Conservation (phyloP, 169 alveolate species). For the Toxoplasma gondii region DNA sequence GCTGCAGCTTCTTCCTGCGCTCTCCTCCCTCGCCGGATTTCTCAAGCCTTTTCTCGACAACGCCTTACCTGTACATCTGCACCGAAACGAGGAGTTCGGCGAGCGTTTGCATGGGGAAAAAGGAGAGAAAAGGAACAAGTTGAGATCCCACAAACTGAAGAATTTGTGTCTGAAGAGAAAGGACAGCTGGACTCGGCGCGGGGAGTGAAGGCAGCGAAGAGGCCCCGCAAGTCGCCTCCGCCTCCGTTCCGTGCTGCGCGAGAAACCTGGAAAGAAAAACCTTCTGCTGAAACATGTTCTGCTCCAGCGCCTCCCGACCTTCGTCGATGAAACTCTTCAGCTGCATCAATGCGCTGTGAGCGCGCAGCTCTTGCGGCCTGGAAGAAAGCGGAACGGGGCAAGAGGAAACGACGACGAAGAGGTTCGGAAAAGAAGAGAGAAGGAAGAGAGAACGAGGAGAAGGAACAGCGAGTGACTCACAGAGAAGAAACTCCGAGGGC, state of each 20-base stretch:
- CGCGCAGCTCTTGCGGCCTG: conserved; percentile 25
- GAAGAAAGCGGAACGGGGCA: background rate
- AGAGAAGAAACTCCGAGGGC: too few species aligned
- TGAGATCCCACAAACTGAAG: background rate
- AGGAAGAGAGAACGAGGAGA: background rate
- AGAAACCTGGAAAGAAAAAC: background rate
- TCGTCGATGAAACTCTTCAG: conserved; percentile 2
- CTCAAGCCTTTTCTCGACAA: background rate
- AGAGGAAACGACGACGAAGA: background rate
- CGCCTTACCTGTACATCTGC: conserved; percentile 12
- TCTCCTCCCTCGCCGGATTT: too few species aligned
- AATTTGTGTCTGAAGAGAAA: background rate
- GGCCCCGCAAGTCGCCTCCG: background rate
- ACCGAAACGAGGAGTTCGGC: conserved; percentile 7
- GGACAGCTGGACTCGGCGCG: background rate
- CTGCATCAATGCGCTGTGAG: background rate
- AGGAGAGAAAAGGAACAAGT: background rate
- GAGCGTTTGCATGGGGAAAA: background rate
- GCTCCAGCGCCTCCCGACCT: background rate
- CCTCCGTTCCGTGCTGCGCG: background rate
- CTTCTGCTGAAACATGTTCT: background rate
- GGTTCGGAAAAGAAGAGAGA: background rate
- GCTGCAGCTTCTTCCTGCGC: too few species aligned
- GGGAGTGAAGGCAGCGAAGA: conserved; percentile 13
- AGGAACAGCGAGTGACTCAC: background rate